Evolutionary conservation across 306 rosid species (phyloP), one percentile per base, ranked within the genome.

Genomic region (Malus sylvestris): DNA sequence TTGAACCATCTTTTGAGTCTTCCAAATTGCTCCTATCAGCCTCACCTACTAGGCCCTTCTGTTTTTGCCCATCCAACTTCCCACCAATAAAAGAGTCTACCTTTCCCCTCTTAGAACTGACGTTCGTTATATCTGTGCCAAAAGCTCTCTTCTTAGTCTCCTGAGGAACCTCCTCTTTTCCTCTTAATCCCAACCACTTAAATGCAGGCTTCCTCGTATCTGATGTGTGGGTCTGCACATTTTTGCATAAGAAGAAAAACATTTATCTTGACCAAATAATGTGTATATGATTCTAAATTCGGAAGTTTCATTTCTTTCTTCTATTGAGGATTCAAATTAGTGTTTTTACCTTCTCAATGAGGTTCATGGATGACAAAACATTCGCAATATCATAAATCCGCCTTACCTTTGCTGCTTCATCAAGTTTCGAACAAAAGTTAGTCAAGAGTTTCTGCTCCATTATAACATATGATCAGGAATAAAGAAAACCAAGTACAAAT

Each of bases 301-400:
- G 20, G 4, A 19, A 4, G 18, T 4, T 23, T 42, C 30, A 73
- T 61, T 61, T 61, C 38, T 61, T 61, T 14, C 32, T 61, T 12
- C 44, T 30, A 30, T 25, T 29, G 18, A 53, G 38, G 71, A 16
- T 20, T 19, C 63, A 22, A 46, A 58, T 12, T 19, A 10, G 44
- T n/a, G 30, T 51, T 72, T 64, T 84, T 64, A 92, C 99, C 97
- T 92, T 95, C 81, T 95, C 97, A 59, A 95, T 95, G 4, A 95
- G 96, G 59, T 74, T 89, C 87, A 95, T 88, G 60, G 99, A 91
- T 55, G 97, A 89, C 68, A 92, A 78, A 76, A 95, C 97, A 78
- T 95, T 95, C 51, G 97, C 99, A 35, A 95, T 95, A 74, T 95
- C 99, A 77, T 95, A 95, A 13, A 95, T 86, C 80, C 97, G 93